phyloP scores from a whole-genome alignment of 805 yeast species.

The Kodamaea fukazawae region DNA sequence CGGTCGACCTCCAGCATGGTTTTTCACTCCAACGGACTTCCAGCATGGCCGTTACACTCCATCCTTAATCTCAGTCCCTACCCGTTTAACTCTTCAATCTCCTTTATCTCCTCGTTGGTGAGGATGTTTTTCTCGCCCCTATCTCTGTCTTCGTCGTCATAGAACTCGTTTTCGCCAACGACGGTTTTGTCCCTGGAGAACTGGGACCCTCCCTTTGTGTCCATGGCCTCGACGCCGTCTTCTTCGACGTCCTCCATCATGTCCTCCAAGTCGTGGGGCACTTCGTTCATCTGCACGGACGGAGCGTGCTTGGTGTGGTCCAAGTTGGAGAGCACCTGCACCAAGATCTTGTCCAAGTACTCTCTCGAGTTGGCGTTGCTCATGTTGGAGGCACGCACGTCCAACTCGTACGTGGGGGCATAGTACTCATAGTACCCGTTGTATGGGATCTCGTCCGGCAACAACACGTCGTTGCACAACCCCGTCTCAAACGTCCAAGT shows the following conservation, averaged over 20 bases:
- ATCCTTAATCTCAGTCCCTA: slow-evolving; percentile 2
- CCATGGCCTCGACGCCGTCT: slow-evolving; percentile 22
- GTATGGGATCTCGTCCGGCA: slow-evolving; percentile 25
- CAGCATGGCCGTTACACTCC: too few species aligned
- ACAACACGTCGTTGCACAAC: slow-evolving; percentile 21
- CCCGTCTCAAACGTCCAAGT: slow-evolving; percentile 30
- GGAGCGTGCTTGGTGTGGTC: slow-evolving; percentile 29
- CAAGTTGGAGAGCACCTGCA: slow-evolving; percentile 23
- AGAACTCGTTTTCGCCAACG: slow-evolving; percentile 24
- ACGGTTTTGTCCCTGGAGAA: slow-evolving; percentile 24
- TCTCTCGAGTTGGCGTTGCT: slow-evolving; percentile 27
- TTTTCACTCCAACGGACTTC: too few species aligned
- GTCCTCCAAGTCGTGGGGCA: slow-evolving; percentile 25
- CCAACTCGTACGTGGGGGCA: slow-evolving; percentile 28
- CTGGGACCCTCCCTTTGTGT: slow-evolving; percentile 27
- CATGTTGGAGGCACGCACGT: slow-evolving; percentile 28
- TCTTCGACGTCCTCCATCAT: slow-evolving; percentile 25
- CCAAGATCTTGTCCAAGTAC: slow-evolving; percentile 25
- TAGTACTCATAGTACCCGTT: slow-evolving; percentile 31
- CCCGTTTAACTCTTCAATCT: slow-evolving; percentile 10
- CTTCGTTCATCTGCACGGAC: slow-evolving; percentile 27
- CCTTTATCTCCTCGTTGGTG: slow-evolving; percentile 10
- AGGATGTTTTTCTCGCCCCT: slow-evolving; percentile 17
- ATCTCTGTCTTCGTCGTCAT: slow-evolving; percentile 23
- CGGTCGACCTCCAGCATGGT: too few species aligned